These are phyloP conservation scores for Scenedesmus sp. DNA, from an alignment of 163 green algal species.

Conservation along the genomic window DNA sequence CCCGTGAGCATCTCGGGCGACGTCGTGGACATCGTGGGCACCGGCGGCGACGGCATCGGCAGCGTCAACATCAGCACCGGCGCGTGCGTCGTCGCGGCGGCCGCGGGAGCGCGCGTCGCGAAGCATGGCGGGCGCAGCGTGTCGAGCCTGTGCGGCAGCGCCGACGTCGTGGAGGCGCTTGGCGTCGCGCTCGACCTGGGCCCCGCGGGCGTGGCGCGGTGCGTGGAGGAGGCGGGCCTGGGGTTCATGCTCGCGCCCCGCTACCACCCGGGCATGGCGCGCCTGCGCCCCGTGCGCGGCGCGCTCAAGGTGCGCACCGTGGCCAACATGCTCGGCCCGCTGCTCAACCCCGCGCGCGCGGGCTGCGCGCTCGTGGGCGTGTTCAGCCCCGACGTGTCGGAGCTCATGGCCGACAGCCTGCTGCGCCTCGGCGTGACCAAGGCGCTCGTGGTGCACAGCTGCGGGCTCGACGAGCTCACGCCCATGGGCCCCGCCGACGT, in stretches of 20 bases:
- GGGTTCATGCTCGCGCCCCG: conserved; percentile 98
- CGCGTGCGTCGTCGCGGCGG: conserved; percentile 93
- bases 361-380: conserved; percentile 93
- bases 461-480: conserved; percentile 98
- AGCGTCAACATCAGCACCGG: conserved; percentile 99
- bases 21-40: conserved; percentile 99
- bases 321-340: conserved; percentile 97
- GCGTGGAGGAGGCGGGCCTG: conserved; percentile 87
- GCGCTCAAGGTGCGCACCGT: conserved; percentile 92
- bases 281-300: conserved; percentile 84
- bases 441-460: conserved; percentile 95
- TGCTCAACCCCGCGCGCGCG: conserved; percentile 95
- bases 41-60: conserved; percentile 96
- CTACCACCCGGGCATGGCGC: conserved; percentile 96
- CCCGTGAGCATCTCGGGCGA: not conserved
- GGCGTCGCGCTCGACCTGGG: conserved; percentile 93
- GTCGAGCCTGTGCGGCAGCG: conserved; percentile 93
- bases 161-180: conserved; percentile 94
- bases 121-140: conserved; percentile 98
- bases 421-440: conserved; percentile 84
- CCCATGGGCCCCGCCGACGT: conserved; percentile 92
- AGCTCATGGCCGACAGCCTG: conserved; percentile 92
- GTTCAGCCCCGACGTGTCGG: conserved; percentile 82
- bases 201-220: conserved; percentile 79
- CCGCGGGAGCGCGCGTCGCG: conserved; percentile 94